Conservation (phyloP, 225 moss, liverwort and hornwort species). For the Sphagnum tenellum region DNA sequence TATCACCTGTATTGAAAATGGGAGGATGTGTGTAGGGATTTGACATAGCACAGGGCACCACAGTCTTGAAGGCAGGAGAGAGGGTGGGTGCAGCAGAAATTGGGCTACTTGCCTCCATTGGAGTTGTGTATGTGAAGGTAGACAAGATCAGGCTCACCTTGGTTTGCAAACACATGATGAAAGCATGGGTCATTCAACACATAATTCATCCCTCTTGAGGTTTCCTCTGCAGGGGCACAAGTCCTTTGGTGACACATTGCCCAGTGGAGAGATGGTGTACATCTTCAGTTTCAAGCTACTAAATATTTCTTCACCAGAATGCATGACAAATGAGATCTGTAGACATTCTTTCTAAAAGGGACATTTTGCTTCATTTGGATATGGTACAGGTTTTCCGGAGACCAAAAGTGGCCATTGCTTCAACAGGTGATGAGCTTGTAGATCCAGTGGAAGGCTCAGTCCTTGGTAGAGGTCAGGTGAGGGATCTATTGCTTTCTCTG, state of each 20-base stretch:
- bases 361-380: too few relatives aligned
- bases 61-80: conserved; percentile 53
- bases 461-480: conserved; percentile 72
- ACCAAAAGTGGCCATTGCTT: conserved; percentile 84
- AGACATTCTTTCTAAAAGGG: too few relatives aligned
- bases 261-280: too few relatives aligned
- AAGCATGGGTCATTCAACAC: too few relatives aligned
- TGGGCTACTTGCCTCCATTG: conserved; percentile 77
- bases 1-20: not conserved
- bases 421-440: conserved; percentile 95
- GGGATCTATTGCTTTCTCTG: not conserved
- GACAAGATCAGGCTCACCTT: conserved; percentile 2
- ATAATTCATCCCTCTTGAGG: too few relatives aligned
- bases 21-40: conserved; percentile 49
- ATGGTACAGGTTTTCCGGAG: conserved; percentile 72
- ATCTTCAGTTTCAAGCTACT: not conserved
- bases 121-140: conserved; percentile 73
- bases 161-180: not conserved
- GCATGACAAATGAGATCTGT: too few relatives aligned
- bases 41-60: conserved; percentile 65
- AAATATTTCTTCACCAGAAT: not conserved
- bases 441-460: conserved; percentile 46
- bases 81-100: conserved; percentile 72
- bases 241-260: too few relatives aligned
- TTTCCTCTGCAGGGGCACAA: too few relatives aligned